Conservation (phyloP, 2,329 filamentous ascomycete species). For the Pseudogymnoascus sp. region DNA sequence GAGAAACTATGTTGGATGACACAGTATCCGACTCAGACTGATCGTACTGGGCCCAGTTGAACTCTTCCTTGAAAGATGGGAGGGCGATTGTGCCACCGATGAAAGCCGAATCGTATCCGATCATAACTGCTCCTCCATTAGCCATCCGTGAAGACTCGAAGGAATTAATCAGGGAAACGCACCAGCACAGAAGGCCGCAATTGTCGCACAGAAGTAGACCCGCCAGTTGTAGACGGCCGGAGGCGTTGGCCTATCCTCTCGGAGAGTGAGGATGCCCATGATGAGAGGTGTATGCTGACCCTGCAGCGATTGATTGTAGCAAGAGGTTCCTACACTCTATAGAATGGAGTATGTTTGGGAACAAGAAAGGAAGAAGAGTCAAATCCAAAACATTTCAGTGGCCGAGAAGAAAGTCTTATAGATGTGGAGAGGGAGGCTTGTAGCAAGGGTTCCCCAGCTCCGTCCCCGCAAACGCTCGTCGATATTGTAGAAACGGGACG, state of each 20-base stretch:
- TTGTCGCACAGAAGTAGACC: slow-evolving; percentile 44
- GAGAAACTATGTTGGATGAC: slow-evolving; percentile 68
- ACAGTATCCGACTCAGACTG: slow-evolving; percentile 46
- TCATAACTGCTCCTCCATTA: neutral
- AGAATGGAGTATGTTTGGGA: neutral
- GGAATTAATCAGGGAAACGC: slow-evolving; percentile 41
- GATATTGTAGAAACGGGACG: neutral
- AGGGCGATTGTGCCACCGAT: slow-evolving; percentile 70
- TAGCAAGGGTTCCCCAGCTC: slow-evolving; percentile 6
- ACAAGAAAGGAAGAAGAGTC: neutral
- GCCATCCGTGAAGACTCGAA: neutral
- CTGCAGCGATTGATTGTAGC: neutral
- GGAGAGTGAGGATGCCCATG: slow-evolving; percentile 38
- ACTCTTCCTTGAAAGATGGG: slow-evolving; percentile 60
- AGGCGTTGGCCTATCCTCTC: slow-evolving; percentile 49
- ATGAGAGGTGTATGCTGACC: slow-evolving; percentile 10
- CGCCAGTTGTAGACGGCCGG: slow-evolving; percentile 52
- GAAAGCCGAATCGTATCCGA: slow-evolving; percentile 55
- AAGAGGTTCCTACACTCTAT: neutral
- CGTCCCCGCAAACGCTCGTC: slow-evolving; percentile 3
- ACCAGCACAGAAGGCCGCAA: slow-evolving; percentile 48
- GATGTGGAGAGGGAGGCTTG: neutral
- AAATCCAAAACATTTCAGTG: slow-evolving; percentile 8
- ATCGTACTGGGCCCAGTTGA: slow-evolving; percentile 46
- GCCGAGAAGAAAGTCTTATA: neutral